Percentiles rank a stretch among this genome's conserved stretches.
Evolutionary conservation across 176 grass and related monocot species (phyloP).

Genomic region (Oryza coarctata): DNA sequence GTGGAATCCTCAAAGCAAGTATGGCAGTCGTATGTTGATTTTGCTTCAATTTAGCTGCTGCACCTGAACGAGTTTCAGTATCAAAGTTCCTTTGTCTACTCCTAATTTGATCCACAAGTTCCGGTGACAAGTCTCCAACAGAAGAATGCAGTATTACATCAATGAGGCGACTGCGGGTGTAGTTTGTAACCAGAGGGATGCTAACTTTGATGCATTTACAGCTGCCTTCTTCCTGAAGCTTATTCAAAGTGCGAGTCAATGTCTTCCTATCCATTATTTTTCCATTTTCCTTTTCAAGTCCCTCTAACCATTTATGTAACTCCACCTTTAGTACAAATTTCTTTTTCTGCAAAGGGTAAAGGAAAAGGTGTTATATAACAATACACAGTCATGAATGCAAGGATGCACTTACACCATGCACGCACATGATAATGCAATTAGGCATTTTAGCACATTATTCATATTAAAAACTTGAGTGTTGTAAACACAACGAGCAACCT

Average conservation of each 20-base stretch:
- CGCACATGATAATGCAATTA: background rate
- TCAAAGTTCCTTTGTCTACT: conserved; percentile 78
- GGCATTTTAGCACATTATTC: conserved; percentile 19
- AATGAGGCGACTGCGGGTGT: conserved; percentile 61
- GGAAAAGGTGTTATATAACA: conserved; percentile 7
- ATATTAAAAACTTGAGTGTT: conserved; percentile 15
- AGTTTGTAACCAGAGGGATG: conserved; percentile 78
- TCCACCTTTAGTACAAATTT: conserved; percentile 76
- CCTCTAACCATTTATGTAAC: conserved; percentile 81
- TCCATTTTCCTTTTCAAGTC: conserved; percentile 70
- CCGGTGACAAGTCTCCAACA: conserved; percentile 59
- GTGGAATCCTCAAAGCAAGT: conserved; percentile 44
- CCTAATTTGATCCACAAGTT: conserved; percentile 80
- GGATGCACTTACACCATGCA: background rate
- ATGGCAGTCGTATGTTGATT: conserved; percentile 47
- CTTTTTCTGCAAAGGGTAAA: conserved; percentile 59
- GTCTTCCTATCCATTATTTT: conserved; percentile 87
- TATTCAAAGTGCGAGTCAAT: conserved; percentile 79
- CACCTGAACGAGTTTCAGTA: conserved; percentile 53
- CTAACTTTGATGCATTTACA: conserved; percentile 88
- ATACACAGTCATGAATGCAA: conserved; percentile 2
- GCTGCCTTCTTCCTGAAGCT: conserved; percentile 74
- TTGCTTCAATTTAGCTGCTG: conserved; percentile 62
- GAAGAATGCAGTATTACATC: conserved; percentile 88
- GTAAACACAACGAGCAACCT: conserved; percentile 48